phyloP scores from a whole-genome alignment of 139 green algal genomes.

The Pedinophyceae sp. region DNA sequence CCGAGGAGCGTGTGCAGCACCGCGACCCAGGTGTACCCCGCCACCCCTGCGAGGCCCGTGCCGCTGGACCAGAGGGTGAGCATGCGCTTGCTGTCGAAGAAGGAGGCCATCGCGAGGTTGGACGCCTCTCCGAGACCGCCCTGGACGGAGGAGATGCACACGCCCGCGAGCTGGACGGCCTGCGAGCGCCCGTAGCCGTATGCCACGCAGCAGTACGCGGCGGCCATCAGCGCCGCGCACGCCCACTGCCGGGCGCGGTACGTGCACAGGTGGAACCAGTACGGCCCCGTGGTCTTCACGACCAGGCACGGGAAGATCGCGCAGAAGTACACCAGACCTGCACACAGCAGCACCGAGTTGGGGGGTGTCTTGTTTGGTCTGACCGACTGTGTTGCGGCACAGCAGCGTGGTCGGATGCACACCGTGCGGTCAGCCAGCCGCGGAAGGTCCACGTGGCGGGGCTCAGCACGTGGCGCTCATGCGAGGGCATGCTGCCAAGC shows the following conservation, averaged over 20 bases:
- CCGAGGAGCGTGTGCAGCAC: conserved; percentile 18
- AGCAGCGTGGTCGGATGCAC: too few relatives aligned
- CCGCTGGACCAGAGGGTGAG: conserved; percentile 28
- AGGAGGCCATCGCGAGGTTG: conserved; percentile 26
- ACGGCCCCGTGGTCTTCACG: conserved; percentile 26
- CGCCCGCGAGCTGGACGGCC: conserved; percentile 28
- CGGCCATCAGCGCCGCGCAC: conserved; percentile 23
- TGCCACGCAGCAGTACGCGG: conserved; percentile 24
- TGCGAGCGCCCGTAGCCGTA: conserved; percentile 10
- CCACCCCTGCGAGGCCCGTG: conserved; percentile 31
- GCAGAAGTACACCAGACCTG: conserved; percentile 36
- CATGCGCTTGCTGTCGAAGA: conserved; percentile 13
- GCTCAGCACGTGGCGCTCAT: too few relatives aligned
- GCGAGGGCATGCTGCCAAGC: too few relatives aligned
- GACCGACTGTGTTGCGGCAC: too few relatives aligned
- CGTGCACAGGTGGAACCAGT: conserved; percentile 24
- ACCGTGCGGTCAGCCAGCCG: too few relatives aligned
- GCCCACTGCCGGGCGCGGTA: conserved; percentile 21
- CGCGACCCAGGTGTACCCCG: conserved; percentile 38
- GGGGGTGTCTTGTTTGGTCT: too few relatives aligned
- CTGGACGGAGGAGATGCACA: conserved; percentile 29
- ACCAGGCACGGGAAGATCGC: conserved; percentile 31
- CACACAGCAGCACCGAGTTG: too few relatives aligned
- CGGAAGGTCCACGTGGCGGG: too few relatives aligned
- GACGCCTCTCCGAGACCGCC: conserved; percentile 38